Evolutionary conservation across 2,329 filamentous ascomycete species (phyloP).

Genomic region (Orbilia brochopaga): DNA sequence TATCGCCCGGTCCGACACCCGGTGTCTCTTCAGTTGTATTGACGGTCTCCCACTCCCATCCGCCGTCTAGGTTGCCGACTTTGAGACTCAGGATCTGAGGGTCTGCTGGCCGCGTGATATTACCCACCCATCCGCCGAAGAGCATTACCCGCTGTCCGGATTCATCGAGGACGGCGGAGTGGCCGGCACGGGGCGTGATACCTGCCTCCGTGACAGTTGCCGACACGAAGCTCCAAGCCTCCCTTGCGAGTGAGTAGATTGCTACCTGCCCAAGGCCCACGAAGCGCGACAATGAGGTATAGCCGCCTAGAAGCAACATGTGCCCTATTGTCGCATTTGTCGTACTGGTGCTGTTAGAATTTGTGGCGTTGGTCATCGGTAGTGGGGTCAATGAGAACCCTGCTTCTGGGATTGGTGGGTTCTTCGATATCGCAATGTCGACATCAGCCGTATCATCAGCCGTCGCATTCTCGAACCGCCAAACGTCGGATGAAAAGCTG

Average conservation of each 20-base stretch:
- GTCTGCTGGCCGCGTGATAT: slow-evolving; percentile 74
- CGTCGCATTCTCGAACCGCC: slow-evolving; percentile 42
- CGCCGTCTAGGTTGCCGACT: slow-evolving; percentile 75
- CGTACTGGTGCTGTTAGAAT: slow-evolving; percentile 13
- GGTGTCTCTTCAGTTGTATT: slow-evolving; percentile 56
- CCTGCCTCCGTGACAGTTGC: slow-evolving; percentile 52
- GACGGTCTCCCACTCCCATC: slow-evolving; percentile 75
- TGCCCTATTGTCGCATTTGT: slow-evolving; percentile 3
- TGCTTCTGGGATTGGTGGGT: slow-evolving; percentile 53
- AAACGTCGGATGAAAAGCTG: slow-evolving; percentile 41
- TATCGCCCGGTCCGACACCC: slow-evolving; percentile 58
- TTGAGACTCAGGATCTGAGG: slow-evolving; percentile 81
- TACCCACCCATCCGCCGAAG: slow-evolving; percentile 90
- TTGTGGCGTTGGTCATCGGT: slow-evolving; percentile 16
- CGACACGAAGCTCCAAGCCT: slow-evolving; percentile 52
- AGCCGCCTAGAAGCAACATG: slow-evolving; percentile 52
- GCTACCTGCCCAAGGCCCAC: slow-evolving; percentile 52
- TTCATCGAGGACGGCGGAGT: slow-evolving; percentile 79
- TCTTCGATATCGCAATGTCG: slow-evolving; percentile 29
- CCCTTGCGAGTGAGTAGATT: slow-evolving; percentile 44
- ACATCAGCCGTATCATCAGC: slow-evolving; percentile 6
- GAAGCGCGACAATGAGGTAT: slow-evolving; percentile 50
- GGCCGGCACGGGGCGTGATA: slow-evolving; percentile 84
- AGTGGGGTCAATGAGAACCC: slow-evolving; percentile 52
- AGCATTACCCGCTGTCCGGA: slow-evolving; percentile 80